Evolutionary conservation across 768 basidiomycete genomes (phyloP), one percentile per base, ranked within the genome.

Genomic region (Exsudoporus frostii): DNA sequence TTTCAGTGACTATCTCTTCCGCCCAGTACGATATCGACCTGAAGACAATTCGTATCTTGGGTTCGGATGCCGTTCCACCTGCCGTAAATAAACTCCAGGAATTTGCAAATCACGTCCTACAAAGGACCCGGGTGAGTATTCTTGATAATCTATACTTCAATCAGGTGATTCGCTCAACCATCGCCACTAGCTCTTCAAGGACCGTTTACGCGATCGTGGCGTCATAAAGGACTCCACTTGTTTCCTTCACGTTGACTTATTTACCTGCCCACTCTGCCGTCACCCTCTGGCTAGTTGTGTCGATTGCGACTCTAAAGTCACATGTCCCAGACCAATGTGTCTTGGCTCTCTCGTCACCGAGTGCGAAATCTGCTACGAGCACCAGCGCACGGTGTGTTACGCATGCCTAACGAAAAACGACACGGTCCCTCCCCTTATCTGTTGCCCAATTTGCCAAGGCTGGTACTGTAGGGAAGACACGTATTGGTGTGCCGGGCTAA

Each of bases 391-490:
- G 42, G 24, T 15, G 4, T 61, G 60, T 14, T 11, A 30, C 14
- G 17, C 47, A 4, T 63, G 57, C 45, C 46, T 59, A 4, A 17
- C 15, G 14, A 22, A 37, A 30, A 45, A 20, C 20, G 36, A 52
- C 11, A 29, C 30, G 7, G 13, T 49, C 7, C 20, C 57, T 20
- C 9, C 54, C 14, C 50, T 63, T 34, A 22, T 53, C 30, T 7
- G 27, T 24, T 65, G 57, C 17, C 25, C 50, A 27, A 8, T 0
- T 4, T 59, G 63, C 22, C 14, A 46, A 36, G 14, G 0, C 14
- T 62, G 59, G 54, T 38, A 48, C 39, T 65, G 60, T 10, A 48
- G 33, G 11, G 46, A 51, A 25, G 60, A 65, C 50, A 10, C 17
- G 8, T 7, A 41, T 1, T 62, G 63, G 63, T 65, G 63, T 34